These are phyloP conservation scores for Blastobotrys mokoenaii DNA, from an alignment of 805 yeast species.

Conservation along the genomic window DNA sequence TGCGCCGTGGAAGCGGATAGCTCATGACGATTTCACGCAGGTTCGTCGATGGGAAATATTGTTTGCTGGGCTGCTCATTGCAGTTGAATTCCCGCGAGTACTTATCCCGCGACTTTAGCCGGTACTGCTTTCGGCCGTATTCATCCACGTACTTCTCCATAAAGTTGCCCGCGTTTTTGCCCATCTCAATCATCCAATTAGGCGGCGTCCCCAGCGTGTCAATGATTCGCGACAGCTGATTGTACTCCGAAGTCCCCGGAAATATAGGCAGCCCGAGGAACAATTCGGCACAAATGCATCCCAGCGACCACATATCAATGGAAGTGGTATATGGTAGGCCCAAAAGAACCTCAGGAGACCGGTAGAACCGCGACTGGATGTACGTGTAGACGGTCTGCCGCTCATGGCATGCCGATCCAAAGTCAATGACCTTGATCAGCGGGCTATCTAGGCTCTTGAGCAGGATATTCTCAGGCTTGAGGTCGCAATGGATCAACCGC, in stretches of 20 bases:
- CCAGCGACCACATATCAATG: slow-evolving; percentile 96
- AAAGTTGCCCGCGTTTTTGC: slow-evolving; percentile 69
- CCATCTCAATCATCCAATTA: slow-evolving; percentile 94
- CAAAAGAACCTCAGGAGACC: slow-evolving; percentile 89
- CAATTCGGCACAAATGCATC: slow-evolving; percentile 85
- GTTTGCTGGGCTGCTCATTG: slow-evolving; percentile 71
- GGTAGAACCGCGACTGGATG: slow-evolving; percentile 84
- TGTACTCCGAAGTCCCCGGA: slow-evolving; percentile 92
- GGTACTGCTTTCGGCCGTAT: slow-evolving; percentile 30
- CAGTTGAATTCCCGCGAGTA: slow-evolving; percentile 36
- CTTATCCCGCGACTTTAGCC: slow-evolving; percentile 43
- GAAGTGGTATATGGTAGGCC: slow-evolving; percentile 90
- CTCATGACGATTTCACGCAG: slow-evolving; percentile 68
- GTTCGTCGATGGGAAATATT: slow-evolving; percentile 61
- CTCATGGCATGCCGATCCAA: slow-evolving; percentile 93
- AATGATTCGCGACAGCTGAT: slow-evolving; percentile 75
- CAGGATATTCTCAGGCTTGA: slow-evolving; percentile 92
- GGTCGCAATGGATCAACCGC: slow-evolving; percentile 88
- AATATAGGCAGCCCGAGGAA: slow-evolving; percentile 87
- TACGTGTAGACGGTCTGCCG: slow-evolving; percentile 83
- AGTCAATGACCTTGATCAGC: slow-evolving; percentile 86
- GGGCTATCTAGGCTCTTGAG: slow-evolving; percentile 74
- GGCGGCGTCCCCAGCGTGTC: slow-evolving; percentile 83
- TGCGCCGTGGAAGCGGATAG: slow-evolving; percentile 42
- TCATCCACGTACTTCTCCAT: slow-evolving; percentile 40